phyloP scores from a whole-genome alignment of 495 filamentous ascomycete species.

The Penicillium psychrofluorescens region DNA sequence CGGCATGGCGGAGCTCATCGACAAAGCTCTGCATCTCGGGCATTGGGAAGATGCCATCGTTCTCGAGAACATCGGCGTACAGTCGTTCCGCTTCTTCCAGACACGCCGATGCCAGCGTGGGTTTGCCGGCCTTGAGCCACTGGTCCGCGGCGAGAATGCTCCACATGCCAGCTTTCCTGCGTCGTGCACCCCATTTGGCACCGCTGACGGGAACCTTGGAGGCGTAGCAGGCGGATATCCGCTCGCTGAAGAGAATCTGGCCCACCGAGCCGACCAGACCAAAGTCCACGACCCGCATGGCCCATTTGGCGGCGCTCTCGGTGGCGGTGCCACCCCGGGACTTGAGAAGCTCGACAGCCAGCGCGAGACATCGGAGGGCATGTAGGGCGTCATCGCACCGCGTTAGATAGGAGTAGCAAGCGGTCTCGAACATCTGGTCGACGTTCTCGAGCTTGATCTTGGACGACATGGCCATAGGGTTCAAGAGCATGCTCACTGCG shows the following conservation, averaged over 20 bases:
- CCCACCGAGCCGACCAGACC: slow-evolving; percentile 65
- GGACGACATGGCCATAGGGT: slow-evolving; percentile 58
- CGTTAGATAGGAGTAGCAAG: slow-evolving; percentile 85
- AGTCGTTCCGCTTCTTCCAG: slow-evolving; percentile 62
- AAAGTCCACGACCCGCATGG: slow-evolving; percentile 68
- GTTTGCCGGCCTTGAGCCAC: slow-evolving; percentile 69
- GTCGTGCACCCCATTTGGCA: slow-evolving; percentile 59
- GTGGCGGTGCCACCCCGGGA: slow-evolving; percentile 68
- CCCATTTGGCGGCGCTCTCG: slow-evolving; percentile 86
- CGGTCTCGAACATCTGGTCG: slow-evolving; percentile 78
- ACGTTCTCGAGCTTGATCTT: slow-evolving; percentile 72
- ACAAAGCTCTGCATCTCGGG: slow-evolving; percentile 53
- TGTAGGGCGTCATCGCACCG: slow-evolving; percentile 69
- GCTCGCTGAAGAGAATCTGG: slow-evolving; percentile 73
- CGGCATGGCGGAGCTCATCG: slow-evolving; percentile 49
- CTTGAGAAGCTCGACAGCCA: slow-evolving; percentile 75
- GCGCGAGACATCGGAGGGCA: slow-evolving; percentile 65
- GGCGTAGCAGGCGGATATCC: slow-evolving; percentile 76
- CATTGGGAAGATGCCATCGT: slow-evolving; percentile 48
- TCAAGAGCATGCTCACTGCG: slow-evolving; percentile 72
- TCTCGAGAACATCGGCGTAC: slow-evolving; percentile 54
- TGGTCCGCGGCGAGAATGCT: slow-evolving; percentile 72
- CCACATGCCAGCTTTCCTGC: slow-evolving; percentile 86
- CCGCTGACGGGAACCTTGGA: slow-evolving; percentile 58
- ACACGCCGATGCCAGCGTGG: slow-evolving; percentile 60